phyloP scores from a whole-genome alignment of 78 protist species.

The Emiliania huxleyi region DNA sequence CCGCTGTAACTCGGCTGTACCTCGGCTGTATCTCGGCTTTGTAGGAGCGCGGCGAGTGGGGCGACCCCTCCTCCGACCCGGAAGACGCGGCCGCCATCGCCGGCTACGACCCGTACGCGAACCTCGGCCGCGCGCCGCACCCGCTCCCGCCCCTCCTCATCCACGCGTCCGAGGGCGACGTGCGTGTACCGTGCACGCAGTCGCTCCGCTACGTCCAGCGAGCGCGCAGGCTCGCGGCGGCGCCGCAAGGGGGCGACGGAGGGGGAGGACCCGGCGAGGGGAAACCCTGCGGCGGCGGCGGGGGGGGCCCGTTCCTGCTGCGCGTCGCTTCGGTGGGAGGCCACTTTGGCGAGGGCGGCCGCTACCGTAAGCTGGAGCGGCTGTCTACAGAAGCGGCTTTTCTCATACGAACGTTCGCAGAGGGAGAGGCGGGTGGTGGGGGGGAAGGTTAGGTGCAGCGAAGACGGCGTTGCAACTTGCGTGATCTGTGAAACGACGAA shows the following conservation, averaged over 20 bases:
- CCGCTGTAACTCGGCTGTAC: too few species aligned
- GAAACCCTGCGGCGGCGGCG: not conserved
- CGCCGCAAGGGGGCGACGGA: too few species aligned
- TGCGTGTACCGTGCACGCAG: not conserved
- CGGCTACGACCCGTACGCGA: not conserved
- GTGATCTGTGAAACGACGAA: too few species aligned
- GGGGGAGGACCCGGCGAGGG: not conserved
- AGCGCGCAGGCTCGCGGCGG: too few species aligned
- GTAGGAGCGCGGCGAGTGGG: not conserved
- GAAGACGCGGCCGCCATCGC: not conserved
- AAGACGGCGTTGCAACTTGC: too few species aligned
- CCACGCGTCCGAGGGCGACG: not conserved
- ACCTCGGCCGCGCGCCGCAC: not conserved
- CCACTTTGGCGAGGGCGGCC: not conserved
- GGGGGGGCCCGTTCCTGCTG: not conserved
- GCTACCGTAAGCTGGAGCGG: too few species aligned
- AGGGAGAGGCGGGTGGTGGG: too few species aligned
- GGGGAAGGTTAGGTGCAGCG: too few species aligned
- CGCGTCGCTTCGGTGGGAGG: not conserved
- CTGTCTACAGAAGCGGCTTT: too few species aligned
- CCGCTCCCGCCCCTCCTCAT: not conserved
- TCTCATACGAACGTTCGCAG: too few species aligned
- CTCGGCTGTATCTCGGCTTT: too few species aligned
- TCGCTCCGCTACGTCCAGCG: not conserved
- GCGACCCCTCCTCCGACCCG: not conserved